Conservation (phyloP, 306 rosid species). For the Oemleria cerasiformis region DNA sequence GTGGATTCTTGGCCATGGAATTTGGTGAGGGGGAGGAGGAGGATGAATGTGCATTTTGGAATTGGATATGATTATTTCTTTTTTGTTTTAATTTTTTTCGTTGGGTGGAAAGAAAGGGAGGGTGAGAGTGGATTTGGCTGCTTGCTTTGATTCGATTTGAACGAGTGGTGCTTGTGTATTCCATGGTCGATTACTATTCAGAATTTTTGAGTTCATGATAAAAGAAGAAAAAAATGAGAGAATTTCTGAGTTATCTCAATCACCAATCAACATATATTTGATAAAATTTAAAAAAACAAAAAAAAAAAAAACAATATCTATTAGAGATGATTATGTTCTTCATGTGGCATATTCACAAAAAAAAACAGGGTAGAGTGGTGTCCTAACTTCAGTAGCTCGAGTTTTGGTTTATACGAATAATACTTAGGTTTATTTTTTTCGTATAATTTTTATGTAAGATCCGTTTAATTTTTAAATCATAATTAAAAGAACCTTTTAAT, state of each 20-base stretch:
- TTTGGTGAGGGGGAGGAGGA: constrained; percentile 29
- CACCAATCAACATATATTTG: constrained; percentile 1
- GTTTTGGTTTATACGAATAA: no score
- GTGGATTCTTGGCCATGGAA: constrained; percentile 54
- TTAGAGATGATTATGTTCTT: no score
- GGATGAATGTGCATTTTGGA: constrained; percentile 31
- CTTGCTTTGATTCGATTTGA: constrained; percentile 28
- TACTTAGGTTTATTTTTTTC: no score
- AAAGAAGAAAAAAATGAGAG: not conserved
- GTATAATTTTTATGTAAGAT: no score
- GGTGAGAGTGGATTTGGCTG: constrained; percentile 42
- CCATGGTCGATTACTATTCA: not conserved
- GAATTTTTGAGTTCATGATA: not conserved
- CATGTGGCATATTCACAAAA: no score
- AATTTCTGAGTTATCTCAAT: not conserved
- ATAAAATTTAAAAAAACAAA: no score
- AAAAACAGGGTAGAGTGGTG: no score
- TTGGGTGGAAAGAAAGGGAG: constrained; percentile 22
- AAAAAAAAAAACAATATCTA: no score
- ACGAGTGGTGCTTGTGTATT: constrained; percentile 53
- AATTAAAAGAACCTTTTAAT: no score
- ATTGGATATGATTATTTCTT: not conserved
- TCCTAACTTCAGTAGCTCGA: no score
- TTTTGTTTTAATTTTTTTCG: not conserved
- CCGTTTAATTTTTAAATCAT: no score